Conservation (phyloP, 495 filamentous ascomycete genomes). For the Neurospora sp. region DNA sequence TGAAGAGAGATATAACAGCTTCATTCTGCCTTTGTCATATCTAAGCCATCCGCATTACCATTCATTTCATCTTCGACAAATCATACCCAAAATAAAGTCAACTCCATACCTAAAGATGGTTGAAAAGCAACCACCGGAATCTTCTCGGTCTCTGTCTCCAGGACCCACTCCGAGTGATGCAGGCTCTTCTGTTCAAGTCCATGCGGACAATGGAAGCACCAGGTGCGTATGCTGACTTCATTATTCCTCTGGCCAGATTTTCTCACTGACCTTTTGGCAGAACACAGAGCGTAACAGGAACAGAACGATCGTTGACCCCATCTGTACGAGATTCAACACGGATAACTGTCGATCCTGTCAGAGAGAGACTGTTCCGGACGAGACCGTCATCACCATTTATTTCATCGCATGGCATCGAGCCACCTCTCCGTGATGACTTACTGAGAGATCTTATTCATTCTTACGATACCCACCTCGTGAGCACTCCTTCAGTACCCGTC, state of each 20-base stretch:
- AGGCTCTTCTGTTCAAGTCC: slow-evolving; percentile 19
- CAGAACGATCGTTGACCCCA: neutral
- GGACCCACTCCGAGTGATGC: slow-evolving; percentile 13
- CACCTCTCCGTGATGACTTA: slow-evolving; percentile 10
- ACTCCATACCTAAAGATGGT: slow-evolving; percentile 1
- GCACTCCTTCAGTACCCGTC: neutral
- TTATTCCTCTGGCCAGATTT: neutral
- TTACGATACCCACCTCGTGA: neutral
- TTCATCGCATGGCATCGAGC: slow-evolving; percentile 7
- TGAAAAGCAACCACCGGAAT: neutral
- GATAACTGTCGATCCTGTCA: neutral
- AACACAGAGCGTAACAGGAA: neutral
- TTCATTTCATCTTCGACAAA: neutral
- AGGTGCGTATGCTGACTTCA: slow-evolving; percentile 7
- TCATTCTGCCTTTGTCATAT: neutral
- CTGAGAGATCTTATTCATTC: slow-evolving; percentile 15
- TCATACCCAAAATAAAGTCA: neutral
- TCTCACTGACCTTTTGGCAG: neutral
- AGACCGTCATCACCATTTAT: neutral
- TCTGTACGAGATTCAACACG: neutral
- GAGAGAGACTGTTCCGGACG: neutral
- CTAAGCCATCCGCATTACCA: neutral
- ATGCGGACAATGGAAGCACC: slow-evolving; percentile 14
- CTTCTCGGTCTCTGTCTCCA: slow-evolving; percentile 4
- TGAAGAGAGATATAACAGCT: neutral